Evolutionary conservation across 495 filamentous ascomycete species (phyloP).

Genomic region (Trichoderma orchidacearum): DNA sequence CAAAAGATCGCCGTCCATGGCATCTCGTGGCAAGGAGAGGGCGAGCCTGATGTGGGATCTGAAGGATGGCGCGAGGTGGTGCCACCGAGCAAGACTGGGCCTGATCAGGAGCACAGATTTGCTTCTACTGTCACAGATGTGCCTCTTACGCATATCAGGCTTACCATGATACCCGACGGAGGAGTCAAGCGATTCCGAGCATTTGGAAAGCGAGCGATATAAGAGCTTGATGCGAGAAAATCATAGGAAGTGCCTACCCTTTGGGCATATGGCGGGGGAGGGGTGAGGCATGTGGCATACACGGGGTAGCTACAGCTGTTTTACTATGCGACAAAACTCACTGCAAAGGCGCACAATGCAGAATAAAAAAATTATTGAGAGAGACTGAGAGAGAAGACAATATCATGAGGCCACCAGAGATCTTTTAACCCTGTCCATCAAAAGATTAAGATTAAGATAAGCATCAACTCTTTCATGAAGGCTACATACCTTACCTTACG

Average conservation of each 20-base stretch:
- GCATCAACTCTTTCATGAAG: too few relatives aligned
- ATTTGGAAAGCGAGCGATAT: conserved; percentile 49
- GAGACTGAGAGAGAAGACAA: too few relatives aligned
- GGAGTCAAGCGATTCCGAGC: conserved; percentile 81
- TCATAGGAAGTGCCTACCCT: background rate
- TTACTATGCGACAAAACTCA: too few relatives aligned
- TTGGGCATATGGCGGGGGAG: too few relatives aligned
- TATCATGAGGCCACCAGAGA: too few relatives aligned
- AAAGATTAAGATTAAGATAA: too few relatives aligned
- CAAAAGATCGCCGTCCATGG: conserved; percentile 60
- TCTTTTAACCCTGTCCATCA: too few relatives aligned
- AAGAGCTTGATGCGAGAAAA: conserved; percentile 4
- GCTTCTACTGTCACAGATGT: conserved; percentile 35
- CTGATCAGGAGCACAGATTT: conserved; percentile 76
- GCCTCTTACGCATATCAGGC: conserved; percentile 66
- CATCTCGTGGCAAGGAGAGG: conserved; percentile 37
- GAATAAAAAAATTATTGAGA: too few relatives aligned
- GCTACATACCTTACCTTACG: too few relatives aligned
- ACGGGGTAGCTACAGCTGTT: too few relatives aligned
- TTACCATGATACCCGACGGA: conserved; percentile 85
- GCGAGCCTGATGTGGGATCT: conserved; percentile 44
- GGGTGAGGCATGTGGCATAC: too few relatives aligned
- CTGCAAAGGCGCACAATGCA: too few relatives aligned
- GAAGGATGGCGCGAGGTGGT: conserved; percentile 59
- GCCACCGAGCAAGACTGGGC: conserved; percentile 50